phyloP scores from a whole-genome alignment of 106 monocot genomes.

The Acanthochlamys bracteata region DNA sequence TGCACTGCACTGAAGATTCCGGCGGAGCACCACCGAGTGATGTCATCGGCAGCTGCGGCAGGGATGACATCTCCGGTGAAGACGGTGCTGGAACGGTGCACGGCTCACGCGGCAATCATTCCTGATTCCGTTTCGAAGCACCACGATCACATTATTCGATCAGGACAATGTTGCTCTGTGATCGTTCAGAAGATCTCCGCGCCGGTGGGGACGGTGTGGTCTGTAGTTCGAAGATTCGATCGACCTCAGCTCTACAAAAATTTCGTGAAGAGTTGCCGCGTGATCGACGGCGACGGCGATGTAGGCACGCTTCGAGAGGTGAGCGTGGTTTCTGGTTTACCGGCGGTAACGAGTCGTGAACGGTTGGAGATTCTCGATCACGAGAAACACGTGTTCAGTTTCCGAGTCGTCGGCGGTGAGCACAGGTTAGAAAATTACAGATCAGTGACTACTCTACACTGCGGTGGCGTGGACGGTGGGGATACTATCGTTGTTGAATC shows the following conservation, averaged over 20 bases:
- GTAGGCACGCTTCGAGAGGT: slow-evolving; percentile 60
- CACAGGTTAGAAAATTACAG: slow-evolving; percentile 53
- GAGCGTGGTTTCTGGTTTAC: slow-evolving; percentile 47
- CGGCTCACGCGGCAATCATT: slow-evolving; percentile 1
- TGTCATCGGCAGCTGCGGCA: neutral
- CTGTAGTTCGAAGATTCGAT: slow-evolving; percentile 58
- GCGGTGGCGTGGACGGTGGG: neutral
- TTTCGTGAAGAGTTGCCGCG: slow-evolving; percentile 59
- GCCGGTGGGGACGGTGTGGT: slow-evolving; percentile 51
- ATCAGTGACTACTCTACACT: slow-evolving; percentile 59
- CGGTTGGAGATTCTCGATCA: slow-evolving; percentile 64
- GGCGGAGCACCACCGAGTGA: slow-evolving; percentile 1
- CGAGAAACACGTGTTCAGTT: slow-evolving; percentile 54
- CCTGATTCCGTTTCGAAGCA: slow-evolving; percentile 23
- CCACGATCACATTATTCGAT: slow-evolving; percentile 30
- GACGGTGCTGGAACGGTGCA: neutral
- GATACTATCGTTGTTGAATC: slow-evolving; percentile 47
- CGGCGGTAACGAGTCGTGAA: slow-evolving; percentile 48
- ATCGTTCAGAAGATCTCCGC: slow-evolving; percentile 33
- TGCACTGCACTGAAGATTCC: neutral
- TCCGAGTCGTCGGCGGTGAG: slow-evolving; percentile 57
- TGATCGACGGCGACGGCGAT: slow-evolving; percentile 25
- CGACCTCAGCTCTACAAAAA: slow-evolving; percentile 55
- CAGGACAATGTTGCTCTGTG: slow-evolving; percentile 44
- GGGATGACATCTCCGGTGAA: neutral